Evolutionary conservation across 805 yeast genomes (phyloP).

Genomic region (Sugiyamaella mastotermitis): DNA sequence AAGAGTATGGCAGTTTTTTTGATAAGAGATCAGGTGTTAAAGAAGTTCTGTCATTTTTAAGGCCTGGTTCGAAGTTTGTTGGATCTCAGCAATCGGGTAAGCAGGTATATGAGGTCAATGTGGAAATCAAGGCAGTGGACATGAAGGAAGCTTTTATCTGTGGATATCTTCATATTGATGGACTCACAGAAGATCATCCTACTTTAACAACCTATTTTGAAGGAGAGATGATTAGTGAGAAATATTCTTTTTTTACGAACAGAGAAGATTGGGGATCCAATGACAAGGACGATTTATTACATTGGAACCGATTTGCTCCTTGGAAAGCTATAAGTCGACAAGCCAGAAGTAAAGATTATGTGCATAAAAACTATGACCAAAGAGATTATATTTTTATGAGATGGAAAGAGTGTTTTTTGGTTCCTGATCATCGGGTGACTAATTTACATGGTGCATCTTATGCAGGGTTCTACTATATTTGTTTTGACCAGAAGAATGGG

Average conservation of each 20-base stretch:
- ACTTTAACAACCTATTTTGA: slow-evolving; percentile 65
- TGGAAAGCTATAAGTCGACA: slow-evolving; percentile 32
- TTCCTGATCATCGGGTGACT: slow-evolving; percentile 68
- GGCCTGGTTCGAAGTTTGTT: slow-evolving; percentile 54
- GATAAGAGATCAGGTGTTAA: background rate
- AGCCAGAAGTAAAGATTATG: slow-evolving; percentile 26
- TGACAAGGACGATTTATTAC: slow-evolving; percentile 56
- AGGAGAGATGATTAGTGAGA: slow-evolving; percentile 63
- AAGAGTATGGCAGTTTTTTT: slow-evolving; percentile 3
- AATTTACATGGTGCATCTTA: slow-evolving; percentile 71
- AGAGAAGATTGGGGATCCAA: slow-evolving; percentile 56
- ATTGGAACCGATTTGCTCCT: slow-evolving; percentile 55
- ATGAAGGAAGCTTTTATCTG: slow-evolving; percentile 43
- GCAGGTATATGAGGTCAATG: slow-evolving; percentile 58
- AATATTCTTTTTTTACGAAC: slow-evolving; percentile 52
- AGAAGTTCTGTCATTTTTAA: slow-evolving; percentile 27
- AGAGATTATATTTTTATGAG: slow-evolving; percentile 71
- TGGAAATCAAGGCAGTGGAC: slow-evolving; percentile 67
- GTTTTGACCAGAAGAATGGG: slow-evolving; percentile 73
- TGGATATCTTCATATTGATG: slow-evolving; percentile 58
- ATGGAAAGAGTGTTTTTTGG: slow-evolving; percentile 87
- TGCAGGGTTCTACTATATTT: slow-evolving; percentile 88
- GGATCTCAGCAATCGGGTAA: slow-evolving; percentile 71
- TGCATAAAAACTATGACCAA: slow-evolving; percentile 28
- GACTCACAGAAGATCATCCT: slow-evolving; percentile 56